Conservation (phyloP, 1,284 basidiomycete species). For the Heterobasidion parviporum region DNA sequence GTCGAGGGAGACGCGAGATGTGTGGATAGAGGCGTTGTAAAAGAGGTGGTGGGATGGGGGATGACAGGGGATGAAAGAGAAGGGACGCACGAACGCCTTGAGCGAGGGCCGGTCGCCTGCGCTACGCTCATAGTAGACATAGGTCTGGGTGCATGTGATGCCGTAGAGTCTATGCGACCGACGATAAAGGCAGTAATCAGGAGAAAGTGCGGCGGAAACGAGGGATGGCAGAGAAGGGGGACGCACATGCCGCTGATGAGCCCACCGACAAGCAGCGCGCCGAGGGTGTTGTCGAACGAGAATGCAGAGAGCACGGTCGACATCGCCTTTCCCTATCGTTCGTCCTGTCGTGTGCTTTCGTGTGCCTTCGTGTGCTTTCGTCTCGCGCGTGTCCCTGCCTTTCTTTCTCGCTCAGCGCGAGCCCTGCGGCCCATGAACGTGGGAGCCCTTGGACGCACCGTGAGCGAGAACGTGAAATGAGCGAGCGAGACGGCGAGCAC, state of each 20-base stretch:
- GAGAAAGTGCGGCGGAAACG: not conserved
- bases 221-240: not conserved
- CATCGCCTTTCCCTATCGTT: not conserved
- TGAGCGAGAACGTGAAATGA: no score
- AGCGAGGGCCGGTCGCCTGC: constrained; percentile 28
- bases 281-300: constrained; percentile 9
- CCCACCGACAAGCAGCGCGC: constrained; percentile 17
- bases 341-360: not conserved
- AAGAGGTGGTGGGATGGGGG: not conserved
- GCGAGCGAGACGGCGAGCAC: no score
- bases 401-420: no score
- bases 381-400: not conserved
- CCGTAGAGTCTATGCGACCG: constrained; percentile 44
- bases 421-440: no score
- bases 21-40: no score
- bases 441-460: no score
- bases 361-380: not conserved
- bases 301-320: constrained; percentile 1
- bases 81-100: constrained; percentile 30
- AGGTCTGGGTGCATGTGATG: constrained; percentile 46
- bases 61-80: not conserved
- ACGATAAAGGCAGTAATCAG: not conserved
- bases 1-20: not conserved
- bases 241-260: constrained; percentile 17
- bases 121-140: constrained; percentile 37